Evolutionary conservation across 2,329 filamentous ascomycete species (phyloP), one percentile per base, ranked within the genome.

Genomic region (Rutstroemia sp.): DNA sequence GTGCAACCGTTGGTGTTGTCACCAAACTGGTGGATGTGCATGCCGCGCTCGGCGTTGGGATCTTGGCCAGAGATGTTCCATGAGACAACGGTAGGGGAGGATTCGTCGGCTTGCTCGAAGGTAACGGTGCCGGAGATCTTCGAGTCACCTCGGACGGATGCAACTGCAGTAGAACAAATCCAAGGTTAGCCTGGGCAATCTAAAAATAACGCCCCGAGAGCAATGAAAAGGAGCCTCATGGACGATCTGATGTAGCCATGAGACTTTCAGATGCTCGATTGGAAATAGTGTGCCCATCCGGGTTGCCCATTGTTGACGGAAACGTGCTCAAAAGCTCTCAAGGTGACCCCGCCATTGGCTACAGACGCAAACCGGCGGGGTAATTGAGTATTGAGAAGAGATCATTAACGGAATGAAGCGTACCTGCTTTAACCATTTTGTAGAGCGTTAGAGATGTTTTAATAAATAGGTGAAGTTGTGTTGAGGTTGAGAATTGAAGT

Each of bases 1-100:
- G 92, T 97, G 88, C 94, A 99, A 75, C 94, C 94, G 78, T 99
- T 99, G 82, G 94, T 97, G 84, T 97, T 97, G 83, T 97, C 94
- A 74, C 94, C 94, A 71, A 96, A 99, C 75, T 94, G 89, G 81
- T 99, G 94, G 72, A 99, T 86, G 82, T 99, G 94, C 83, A 97
- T 91, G 76, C 90, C 94, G 77, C 94, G 92, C 85, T 95, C 84
- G 72, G 94, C 92, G 75, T 95, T 96, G 77, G 92, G 71, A 73
- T 97, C 92, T 77, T 96, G 81, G 77, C 94, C 92, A 61, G 82
- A 81, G 76, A 99, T 91, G 77, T 96, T 84, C 86, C 89, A 99
- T 71, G 87, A 83, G 78, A 99, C 82, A 74, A 81, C 92, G 72
- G 94, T 97, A 67, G 87, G 84, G 68, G 82, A 76, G 69, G 78